Evolutionary conservation across 352 stramenopile species (phyloP).

Genomic region (Phytophthora agathidicida): DNA sequence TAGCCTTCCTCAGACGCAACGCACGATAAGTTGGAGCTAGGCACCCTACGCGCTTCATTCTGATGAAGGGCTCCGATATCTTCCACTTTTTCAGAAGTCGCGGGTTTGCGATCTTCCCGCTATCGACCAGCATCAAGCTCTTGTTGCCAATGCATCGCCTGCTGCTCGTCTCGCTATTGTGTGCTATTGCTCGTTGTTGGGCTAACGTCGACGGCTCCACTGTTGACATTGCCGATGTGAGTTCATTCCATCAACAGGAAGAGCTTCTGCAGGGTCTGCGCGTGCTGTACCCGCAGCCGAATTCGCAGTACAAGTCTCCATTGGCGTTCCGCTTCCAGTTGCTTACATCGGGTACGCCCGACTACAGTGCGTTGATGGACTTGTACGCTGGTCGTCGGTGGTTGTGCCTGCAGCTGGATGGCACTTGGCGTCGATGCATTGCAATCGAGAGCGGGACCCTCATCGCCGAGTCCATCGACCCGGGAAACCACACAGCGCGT

Average conservation of each 20-base stretch:
- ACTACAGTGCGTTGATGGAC: slow-evolving; percentile 15
- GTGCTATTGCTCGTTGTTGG: not conserved
- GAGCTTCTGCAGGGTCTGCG: slow-evolving; percentile 17
- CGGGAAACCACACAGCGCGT: slow-evolving; percentile 30
- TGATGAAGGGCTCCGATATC: too few species aligned
- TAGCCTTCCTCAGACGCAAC: too few species aligned
- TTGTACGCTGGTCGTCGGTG: slow-evolving; percentile 19
- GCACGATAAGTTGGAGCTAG: too few species aligned
- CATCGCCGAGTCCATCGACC: slow-evolving; percentile 13
- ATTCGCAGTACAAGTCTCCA: slow-evolving; percentile 31
- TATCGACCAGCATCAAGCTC: slow-evolving; percentile 11
- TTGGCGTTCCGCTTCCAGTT: slow-evolving; percentile 29
- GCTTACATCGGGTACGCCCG: not conserved
- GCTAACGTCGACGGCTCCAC: not conserved
- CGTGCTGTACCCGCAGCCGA: slow-evolving; percentile 19
- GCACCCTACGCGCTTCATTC: too few species aligned
- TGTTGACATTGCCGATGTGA: not conserved
- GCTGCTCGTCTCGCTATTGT: slow-evolving; percentile 1
- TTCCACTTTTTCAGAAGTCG: slow-evolving; percentile 10
- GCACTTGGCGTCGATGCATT: slow-evolving; percentile 21
- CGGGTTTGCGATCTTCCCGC: slow-evolving; percentile 20
- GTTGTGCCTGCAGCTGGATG: slow-evolving; percentile 34
- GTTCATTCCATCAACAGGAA: not conserved
- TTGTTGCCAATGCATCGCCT: slow-evolving; percentile 5
- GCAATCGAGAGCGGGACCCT: slow-evolving; percentile 21